Base-by-base conservation (phyloP, 1,139 yeast species). In the Sugiyamaella japonica region DNA sequence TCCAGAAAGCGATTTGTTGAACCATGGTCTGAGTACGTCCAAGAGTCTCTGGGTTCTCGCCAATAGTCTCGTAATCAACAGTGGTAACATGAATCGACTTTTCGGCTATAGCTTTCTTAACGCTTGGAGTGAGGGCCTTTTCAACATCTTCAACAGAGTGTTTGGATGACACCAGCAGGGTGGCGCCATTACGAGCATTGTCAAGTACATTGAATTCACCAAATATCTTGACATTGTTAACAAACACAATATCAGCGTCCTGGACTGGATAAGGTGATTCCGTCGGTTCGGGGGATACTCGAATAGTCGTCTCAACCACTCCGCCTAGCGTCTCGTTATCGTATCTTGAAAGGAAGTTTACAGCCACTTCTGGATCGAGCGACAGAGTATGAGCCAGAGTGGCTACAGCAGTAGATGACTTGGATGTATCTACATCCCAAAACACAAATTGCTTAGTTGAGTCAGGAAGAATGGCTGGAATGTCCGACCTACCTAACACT, bases 1-100 rank as follows among this genome's bases (percentile, higher is more conserved):
- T 79, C 96, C 96, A 89, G 76, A 89, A 86, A 1, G 84, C 89
- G 52, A 86, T 80, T 73, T 89, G 97, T 56, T 82, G 74, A 55
- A 89, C 88, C 70, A 89, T 85, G 44, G 84, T 81, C 39, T 79
- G 79, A 1, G 95, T 84, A 67, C 90, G 83, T 16, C 95, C 96
- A 63, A 83, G 80, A 41, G 95, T 86, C 54, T 85, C 85, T 55
- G 82, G 60, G 49, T 63, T 63, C n/a, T 64, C 68, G 7, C 68
- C 68, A 53, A 67, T 61, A 31, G 59, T 59, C 15, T 63, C 65
- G 42, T 61, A 57, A 47, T 68, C 70, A 29, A 67, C 56, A 20
- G 66, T 71, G 49, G 75, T 72, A 55, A 88, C 71, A 48, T 76
- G 73, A 64, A 82, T 74, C 48, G 80, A 74, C 67, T 83, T 83